Evolutionary conservation across 306 rosid genomes (phyloP).

Genomic region (Gillenia trifoliata): DNA sequence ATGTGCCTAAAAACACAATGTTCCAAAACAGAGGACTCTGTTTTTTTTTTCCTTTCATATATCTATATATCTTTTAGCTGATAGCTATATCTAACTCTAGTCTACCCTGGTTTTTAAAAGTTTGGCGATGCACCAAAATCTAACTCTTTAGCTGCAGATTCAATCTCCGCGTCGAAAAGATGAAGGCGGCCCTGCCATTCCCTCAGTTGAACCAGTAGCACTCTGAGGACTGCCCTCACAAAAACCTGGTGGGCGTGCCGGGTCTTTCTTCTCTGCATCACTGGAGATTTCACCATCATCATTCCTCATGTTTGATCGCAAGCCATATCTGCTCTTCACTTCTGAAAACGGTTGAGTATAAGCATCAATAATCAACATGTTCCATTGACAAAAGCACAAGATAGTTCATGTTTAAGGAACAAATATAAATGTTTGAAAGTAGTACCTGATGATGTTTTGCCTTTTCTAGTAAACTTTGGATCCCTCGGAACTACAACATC

Average conservation of each 20-base stretch:
- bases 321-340: background rate
- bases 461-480: background rate
- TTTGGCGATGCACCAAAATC: background rate
- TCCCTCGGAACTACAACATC: conserved; percentile 21
- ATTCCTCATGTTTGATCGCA: background rate
- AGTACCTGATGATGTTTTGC: background rate
- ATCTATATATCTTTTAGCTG: no score
- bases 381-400: background rate
- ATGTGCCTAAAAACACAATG: no score
- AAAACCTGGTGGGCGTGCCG: background rate
- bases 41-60: no score
- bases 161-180: background rate
- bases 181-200: background rate
- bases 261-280: background rate
- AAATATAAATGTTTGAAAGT: background rate
- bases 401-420: background rate
- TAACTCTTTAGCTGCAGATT: background rate
- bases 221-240: background rate
- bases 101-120: no score
- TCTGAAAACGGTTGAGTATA: background rate
- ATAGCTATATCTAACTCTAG: no score
- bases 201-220: background rate
- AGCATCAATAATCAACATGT: background rate
- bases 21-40: no score
- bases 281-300: background rate